Evolutionary conservation across 257 asterid species (phyloP), one percentile per base, ranked within the genome.

Genomic region (Ilex aquifolium): DNA sequence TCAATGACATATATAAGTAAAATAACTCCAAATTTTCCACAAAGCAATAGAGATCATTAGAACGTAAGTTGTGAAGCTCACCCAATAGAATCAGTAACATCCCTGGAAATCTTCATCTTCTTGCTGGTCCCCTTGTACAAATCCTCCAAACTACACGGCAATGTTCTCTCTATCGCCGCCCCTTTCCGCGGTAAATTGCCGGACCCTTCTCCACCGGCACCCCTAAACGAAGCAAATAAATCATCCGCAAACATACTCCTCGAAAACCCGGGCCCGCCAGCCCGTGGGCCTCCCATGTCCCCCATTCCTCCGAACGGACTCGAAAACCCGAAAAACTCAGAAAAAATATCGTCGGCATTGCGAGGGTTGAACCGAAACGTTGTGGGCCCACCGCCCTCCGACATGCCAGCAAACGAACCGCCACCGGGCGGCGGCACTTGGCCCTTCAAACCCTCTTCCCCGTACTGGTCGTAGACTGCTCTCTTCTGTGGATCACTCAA

Each of bases 101-200:
- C 90, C 69, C 94, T 68, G 14, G 94, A 85, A 65, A 85, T 85
- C 80, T 81, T 85, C 90, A 85, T 85, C 86, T 85, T 85, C 69
- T 83, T 85, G 9, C 82, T 65, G 55, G 90, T 78, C 57, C 94
- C 94, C 76, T 79, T 85, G 39, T 80, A 85, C 73, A 85, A 74
- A 72, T 85, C 90, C 83, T 85, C 94, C 83, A 85, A 77, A 67
- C 84, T 83, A 64, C 94, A 85, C 4, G 77, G 86, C 73, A 85
- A 59, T 3, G 60, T 69, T 49, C 83, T 73, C 69, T 85, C 94
- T 57, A 85, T 81, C 0, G 88, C 77, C 0, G 88, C 77, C 0
- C 86, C 90, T 66, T 83, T 85, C 39, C 83, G 68, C 29, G 72
- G 72, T 17, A 49, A 17, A 46, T 71, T 61, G 40, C 74, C 64